Evolutionary conservation across 169 alveolate genomes (phyloP), one percentile per base, ranked within the genome.

Genomic region (Toxoplasma gondii): DNA sequence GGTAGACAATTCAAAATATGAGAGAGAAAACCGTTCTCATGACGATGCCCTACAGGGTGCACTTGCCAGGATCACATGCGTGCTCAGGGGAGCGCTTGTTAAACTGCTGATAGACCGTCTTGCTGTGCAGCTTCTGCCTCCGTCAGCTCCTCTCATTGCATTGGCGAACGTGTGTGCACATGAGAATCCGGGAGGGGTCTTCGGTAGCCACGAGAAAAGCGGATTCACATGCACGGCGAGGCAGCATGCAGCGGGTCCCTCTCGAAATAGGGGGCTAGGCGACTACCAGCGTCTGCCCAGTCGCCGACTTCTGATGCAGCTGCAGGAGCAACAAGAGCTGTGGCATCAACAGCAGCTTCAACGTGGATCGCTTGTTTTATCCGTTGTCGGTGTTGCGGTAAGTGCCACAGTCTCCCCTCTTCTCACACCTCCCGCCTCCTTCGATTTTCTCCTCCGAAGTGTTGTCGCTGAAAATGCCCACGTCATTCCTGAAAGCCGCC

Each of bases 401-500:
- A 45, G 70, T 22, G 92, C 49, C 10, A 29, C 43, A 1, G 34
- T 49, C 43, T 86, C 92, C 12, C 64, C 64, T 10, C 80, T 86
- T 0, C 38, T 86, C 49, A 16, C 74, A 31, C 92, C 53, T 29
- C 10, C 34, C 58, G 74, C 53, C 49, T 49, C 36, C n/a, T n/a
- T 86, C 36, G 53, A 41, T n/a, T 86, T 86, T 36, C n/a, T 41
- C 34, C 80, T 86, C 29, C 74, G 80, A 16, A 86, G n/a, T 70
- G 44, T 54, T 31, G 45, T 86, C 64, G 81, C 80, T 29, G 92
- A 86, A n/a, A 86, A 86, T 80, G 36, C 92, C 16, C 92, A 86
- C 31, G 92, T 86, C 31, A 41, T 86, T 86, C 70, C 92, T 1
- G 74, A 49, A 16, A 86, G 92, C 92, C 92, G 92, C n/a, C 92